Base-by-base conservation (phyloP, 352 stramenopile species). In the Phytophthora pinifolia region DNA sequence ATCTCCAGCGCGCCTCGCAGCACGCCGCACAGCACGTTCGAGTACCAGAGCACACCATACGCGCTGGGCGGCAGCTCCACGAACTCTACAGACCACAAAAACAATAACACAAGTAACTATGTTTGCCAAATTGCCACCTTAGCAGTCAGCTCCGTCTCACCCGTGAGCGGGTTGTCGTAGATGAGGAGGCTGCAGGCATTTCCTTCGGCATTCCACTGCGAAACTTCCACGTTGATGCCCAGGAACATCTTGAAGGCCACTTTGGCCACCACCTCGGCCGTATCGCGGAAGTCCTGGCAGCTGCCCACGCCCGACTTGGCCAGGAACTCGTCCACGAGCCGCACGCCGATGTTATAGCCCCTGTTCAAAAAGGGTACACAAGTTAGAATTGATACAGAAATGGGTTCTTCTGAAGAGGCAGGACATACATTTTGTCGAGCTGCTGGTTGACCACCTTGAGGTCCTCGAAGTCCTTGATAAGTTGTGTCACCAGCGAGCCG, bases 181-280 rank as follows among this genome's bases (percentile, higher is more conserved):
- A 99, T 89, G 47, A 98, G 68, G 7, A 99, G 82, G 56, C 82
- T 96, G 63, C 97, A 99, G 4, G 78, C 73, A 5, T 58, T 94
- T 35, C 78, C 78, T 33, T 98, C 87, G 27, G 75, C 68, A 60
- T 96, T 96, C 82, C 94, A 97, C 62, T 92, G 84, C 22, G 73
- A 54, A 4, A 98, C 83, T 31, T 99, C 96, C 30, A 83, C 89
- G 38, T 83, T 92, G 48, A 99, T 86, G n/a, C 97, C 97, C 17
- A 99, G 67, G 63, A 99, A 99, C 97, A 99, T 99, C 67, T 97
- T 97, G 63, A 99, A 98, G 6, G 93, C 96, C 22, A 98, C 88
- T 56, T 98, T 98, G 32, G 93, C 85, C 50, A 99, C 83, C 22
- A 98, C 89, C 46, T 99, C 94, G 25, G 91, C 80, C 13, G 96